These are phyloP conservation scores for Podospora bellae-mahoneyi DNA, from an alignment of 495 filamentous ascomycete species.

Conservation along the genomic window DNA sequence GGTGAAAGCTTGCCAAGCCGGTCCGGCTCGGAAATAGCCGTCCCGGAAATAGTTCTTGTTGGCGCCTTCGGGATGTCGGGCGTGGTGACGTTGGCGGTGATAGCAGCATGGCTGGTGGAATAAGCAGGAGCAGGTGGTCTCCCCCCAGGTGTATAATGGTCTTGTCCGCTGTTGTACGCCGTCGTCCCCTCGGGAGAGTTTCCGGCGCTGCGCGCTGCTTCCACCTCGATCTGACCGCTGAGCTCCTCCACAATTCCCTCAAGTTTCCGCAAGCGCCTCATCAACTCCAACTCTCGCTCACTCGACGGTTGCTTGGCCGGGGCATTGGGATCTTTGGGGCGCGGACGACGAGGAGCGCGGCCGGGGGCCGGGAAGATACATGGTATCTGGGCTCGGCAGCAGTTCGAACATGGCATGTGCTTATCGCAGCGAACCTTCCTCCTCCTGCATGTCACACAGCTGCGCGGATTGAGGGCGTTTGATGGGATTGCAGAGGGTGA, in stretches of 20 bases:
- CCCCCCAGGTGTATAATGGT: slow-evolving; percentile 16
- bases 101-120: slow-evolving; percentile 18
- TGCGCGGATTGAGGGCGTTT: slow-evolving; percentile 58
- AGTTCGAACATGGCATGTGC: slow-evolving; percentile 77
- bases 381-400: slow-evolving; percentile 69
- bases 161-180: slow-evolving; percentile 11
- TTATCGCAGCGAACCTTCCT: slow-evolving; percentile 84
- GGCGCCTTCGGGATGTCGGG: slow-evolving; percentile 12
- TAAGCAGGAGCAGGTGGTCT: slow-evolving; percentile 18
- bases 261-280: slow-evolving; percentile 71
- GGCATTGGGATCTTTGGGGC: slow-evolving; percentile 56
- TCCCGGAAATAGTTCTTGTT: slow-evolving; percentile 15
- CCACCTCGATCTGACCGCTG: slow-evolving; percentile 53
- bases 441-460: slow-evolving; percentile 79
- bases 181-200: slow-evolving; percentile 39
- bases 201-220: slow-evolving; percentile 39
- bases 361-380: slow-evolving; percentile 84
- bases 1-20: slow-evolving; percentile 29
- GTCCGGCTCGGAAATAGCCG: slow-evolving; percentile 14
- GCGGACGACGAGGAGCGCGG: slow-evolving; percentile 67
- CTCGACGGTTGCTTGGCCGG: slow-evolving; percentile 48
- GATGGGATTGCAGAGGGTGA: slow-evolving; percentile 41
- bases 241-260: slow-evolving; percentile 72
- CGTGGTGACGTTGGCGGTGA: neutral
- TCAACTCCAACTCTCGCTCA: slow-evolving; percentile 66